Percentiles rank a stretch among this genome's conserved stretches.
phyloP scores from a whole-genome alignment of 805 yeast genomes.

The Candida orba region DNA sequence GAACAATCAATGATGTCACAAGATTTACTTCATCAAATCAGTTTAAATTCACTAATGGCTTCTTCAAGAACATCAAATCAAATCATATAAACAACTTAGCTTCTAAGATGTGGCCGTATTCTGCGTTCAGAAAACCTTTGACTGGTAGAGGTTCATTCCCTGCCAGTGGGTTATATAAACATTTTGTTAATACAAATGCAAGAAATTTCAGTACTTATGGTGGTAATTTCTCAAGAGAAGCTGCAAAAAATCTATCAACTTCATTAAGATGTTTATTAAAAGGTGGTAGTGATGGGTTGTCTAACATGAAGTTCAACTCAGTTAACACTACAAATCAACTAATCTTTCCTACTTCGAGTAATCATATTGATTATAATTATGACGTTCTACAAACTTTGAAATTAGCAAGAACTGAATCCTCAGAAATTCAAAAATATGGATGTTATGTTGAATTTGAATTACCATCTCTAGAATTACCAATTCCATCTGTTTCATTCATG shows the following conservation, averaged over 20 bases:
- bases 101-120: slow-evolving; percentile 18
- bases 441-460: slow-evolving; percentile 53
- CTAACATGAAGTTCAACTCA: slow-evolving; percentile 17
- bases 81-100: slow-evolving; percentile 6
- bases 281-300: slow-evolving; percentile 25
- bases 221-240: slow-evolving; percentile 40
- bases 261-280: slow-evolving; percentile 35
- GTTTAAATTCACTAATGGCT: slow-evolving; percentile 4
- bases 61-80: slow-evolving; percentile 1
- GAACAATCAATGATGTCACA: slow-evolving; percentile 6
- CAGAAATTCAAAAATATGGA: slow-evolving; percentile 28
- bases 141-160: slow-evolving; percentile 20
- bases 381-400: slow-evolving; percentile 13
- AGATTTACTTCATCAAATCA: slow-evolving; percentile 2
- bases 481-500: slow-evolving; percentile 37
- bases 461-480: slow-evolving; percentile 28
- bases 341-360: not conserved
- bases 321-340: slow-evolving; percentile 20
- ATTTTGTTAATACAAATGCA: slow-evolving; percentile 29
- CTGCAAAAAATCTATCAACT: slow-evolving; percentile 49
- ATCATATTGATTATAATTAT: not conserved
- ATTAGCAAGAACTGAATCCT: slow-evolving; percentile 30
- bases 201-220: slow-evolving; percentile 35
- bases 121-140: slow-evolving; percentile 19
- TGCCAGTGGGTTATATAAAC: slow-evolving; percentile 26